These are phyloP conservation scores for Moesziomyces antarcticus DNA, from an alignment of 1,284 basidiomycete species.

Conservation along the genomic window DNA sequence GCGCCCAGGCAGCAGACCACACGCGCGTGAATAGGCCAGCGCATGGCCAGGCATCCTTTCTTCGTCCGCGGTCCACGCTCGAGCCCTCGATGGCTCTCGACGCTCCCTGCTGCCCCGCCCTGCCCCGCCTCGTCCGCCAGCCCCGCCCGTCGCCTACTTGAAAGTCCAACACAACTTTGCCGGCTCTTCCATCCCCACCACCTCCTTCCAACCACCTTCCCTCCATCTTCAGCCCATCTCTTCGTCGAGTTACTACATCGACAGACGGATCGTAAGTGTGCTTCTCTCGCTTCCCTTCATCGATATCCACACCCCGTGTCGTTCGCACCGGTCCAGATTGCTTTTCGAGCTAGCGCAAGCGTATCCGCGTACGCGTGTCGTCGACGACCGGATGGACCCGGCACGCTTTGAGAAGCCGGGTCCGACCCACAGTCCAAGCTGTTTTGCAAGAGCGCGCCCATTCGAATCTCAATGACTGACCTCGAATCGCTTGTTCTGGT, in stretches of 20 bases:
- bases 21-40: not conserved
- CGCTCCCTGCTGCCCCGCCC: too few species aligned
- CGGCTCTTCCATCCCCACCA: conserved; percentile 11
- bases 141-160: conserved; percentile 8
- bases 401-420: too few species aligned
- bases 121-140: not conserved
- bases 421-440: too few species aligned
- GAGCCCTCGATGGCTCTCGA: too few species aligned
- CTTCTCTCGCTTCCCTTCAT: not conserved
- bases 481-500: not conserved
- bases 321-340: too few species aligned
- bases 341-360: too few species aligned
- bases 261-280: conserved; percentile 40
- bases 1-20: too few species aligned
- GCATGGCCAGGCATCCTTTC: not conserved
- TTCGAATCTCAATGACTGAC: not conserved
- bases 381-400: too few species aligned
- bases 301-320: not conserved
- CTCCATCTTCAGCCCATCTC: conserved; percentile 5
- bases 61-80: not conserved
- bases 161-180: conserved; percentile 6
- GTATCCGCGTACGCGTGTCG: too few species aligned
- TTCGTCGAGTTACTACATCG: conserved; percentile 20
- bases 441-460: too few species aligned
- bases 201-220: conserved; percentile 5